Evolutionary conservation across 768 basidiomycete species (phyloP).

Genomic region (Auricularia sp.): DNA sequence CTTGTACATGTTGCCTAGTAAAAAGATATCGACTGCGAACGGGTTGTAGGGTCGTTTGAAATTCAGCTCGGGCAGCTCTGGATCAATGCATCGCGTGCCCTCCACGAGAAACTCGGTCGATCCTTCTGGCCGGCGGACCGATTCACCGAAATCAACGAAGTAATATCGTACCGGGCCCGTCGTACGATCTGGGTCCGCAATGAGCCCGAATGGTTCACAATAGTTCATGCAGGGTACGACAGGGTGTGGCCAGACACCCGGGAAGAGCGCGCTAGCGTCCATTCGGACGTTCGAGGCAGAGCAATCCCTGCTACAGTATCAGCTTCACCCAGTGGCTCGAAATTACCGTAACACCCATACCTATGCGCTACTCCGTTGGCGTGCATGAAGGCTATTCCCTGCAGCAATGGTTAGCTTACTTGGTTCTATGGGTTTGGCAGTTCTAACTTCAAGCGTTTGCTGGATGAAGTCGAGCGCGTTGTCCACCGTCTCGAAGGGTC

Average conservation of each 20-base stretch:
- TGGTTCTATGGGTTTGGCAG: background rate
- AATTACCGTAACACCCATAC: background rate
- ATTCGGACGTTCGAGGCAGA: slow-evolving; percentile 10
- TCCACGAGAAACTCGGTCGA: slow-evolving; percentile 11
- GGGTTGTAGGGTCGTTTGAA: background rate
- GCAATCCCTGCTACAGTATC: slow-evolving; percentile 5
- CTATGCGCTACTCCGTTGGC: background rate
- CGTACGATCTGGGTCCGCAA: slow-evolving; percentile 12
- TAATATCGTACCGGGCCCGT: slow-evolving; percentile 17
- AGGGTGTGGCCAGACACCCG: slow-evolving; percentile 4
- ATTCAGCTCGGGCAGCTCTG: background rate
- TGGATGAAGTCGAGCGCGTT: background rate
- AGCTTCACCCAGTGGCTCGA: background rate
- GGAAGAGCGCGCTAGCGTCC: slow-evolving; percentile 11
- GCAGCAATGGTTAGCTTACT: background rate
- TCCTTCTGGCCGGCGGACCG: slow-evolving; percentile 6
- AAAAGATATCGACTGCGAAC: slow-evolving; percentile 5
- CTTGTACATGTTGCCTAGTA: slow-evolving; percentile 4
- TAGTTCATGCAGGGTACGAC: slow-evolving; percentile 4
- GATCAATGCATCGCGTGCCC: background rate
- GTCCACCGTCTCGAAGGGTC: background rate
- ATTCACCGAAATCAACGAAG: slow-evolving; percentile 16
- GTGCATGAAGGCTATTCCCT: background rate
- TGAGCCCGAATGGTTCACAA: background rate
- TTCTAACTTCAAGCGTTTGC: background rate